phyloP scores from a whole-genome alignment of 73 alveolate species.

The Breviolum minutum region DNA sequence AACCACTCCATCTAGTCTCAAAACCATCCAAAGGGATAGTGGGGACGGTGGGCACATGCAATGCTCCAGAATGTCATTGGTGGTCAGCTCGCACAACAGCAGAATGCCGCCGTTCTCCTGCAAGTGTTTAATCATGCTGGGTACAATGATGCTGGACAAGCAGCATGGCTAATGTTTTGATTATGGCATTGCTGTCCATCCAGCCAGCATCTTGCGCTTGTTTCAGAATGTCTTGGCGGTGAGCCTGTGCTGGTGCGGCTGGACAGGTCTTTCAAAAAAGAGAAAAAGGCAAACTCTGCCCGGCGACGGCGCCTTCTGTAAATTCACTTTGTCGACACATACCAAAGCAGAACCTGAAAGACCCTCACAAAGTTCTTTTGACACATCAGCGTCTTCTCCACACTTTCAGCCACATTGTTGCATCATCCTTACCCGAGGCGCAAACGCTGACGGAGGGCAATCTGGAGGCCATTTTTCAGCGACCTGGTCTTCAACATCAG shows the following conservation, averaged over 20 bases:
- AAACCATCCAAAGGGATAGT: no score
- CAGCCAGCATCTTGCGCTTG: conserved; percentile 74
- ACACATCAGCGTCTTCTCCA: no score
- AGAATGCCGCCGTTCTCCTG: conserved; percentile 80
- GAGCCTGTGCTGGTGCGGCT: neutral
- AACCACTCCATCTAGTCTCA: no score
- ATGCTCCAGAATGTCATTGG: neutral
- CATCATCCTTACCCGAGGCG: no score
- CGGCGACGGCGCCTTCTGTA: neutral
- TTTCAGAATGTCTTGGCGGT: conserved; percentile 16
- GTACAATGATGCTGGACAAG: no score
- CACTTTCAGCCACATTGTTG: neutral
- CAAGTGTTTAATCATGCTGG: no score
- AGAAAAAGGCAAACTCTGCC: neutral
- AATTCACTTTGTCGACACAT: conserved; percentile 70
- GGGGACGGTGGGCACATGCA: conserved; percentile 25
- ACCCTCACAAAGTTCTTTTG: no score
- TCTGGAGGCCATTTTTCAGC: neutral
- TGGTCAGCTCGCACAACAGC: conserved; percentile 55
- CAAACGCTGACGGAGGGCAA: neutral
- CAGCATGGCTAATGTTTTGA: no score
- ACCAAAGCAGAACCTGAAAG: conserved; percentile 54
- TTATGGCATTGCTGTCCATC: conserved; percentile 16
- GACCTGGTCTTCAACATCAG: neutral
- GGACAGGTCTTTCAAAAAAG: neutral